These are phyloP conservation scores for Exophiala dermatitidis DNA, from an alignment of 2,329 filamentous ascomycete species.

Conservation along the genomic window DNA sequence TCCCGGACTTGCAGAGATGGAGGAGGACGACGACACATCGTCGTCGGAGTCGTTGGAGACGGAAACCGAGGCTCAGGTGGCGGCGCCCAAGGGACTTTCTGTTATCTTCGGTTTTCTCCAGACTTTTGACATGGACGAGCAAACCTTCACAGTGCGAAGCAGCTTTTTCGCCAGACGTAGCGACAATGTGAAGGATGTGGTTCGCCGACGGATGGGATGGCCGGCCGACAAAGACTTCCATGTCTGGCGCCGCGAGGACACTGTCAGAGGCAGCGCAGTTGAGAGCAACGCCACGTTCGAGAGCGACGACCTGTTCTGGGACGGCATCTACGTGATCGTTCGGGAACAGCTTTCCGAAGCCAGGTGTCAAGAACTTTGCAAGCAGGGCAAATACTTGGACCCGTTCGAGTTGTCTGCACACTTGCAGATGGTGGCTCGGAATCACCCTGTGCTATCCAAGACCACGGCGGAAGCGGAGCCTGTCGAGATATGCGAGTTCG, in stretches of 20 bases:
- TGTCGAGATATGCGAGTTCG: constrained; percentile 47
- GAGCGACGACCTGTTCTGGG: constrained; percentile 26
- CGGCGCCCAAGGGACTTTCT: constrained; percentile 5
- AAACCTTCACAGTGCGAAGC: constrained; percentile 36
- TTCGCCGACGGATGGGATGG: constrained; percentile 36
- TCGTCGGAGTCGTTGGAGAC: constrained; percentile 6
- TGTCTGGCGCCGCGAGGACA: constrained; percentile 36
- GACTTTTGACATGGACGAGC: constrained; percentile 45
- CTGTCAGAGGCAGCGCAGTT: constrained; percentile 33
- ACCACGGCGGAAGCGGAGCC: constrained; percentile 19
- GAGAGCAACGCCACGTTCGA: constrained; percentile 26
- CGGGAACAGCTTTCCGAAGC: constrained; percentile 36
- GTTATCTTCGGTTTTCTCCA: constrained; percentile 46
- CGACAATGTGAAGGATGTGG: constrained; percentile 36
- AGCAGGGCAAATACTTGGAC: constrained; percentile 30
- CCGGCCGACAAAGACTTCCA: constrained; percentile 36
- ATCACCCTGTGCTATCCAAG: constrained; percentile 19
- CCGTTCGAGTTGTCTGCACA: constrained; percentile 15
- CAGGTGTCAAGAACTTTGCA: constrained; percentile 18
- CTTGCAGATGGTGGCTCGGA: constrained; percentile 21
- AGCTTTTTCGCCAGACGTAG: constrained; percentile 38
- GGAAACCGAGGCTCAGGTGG: not conserved
- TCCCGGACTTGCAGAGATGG: not conserved
- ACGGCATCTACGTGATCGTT: constrained; percentile 39
- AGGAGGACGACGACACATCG: constrained; percentile 3